Evolutionary conservation across 2,329 filamentous ascomycete genomes (phyloP).

Genomic region (Arthrobotrys megalospora): DNA sequence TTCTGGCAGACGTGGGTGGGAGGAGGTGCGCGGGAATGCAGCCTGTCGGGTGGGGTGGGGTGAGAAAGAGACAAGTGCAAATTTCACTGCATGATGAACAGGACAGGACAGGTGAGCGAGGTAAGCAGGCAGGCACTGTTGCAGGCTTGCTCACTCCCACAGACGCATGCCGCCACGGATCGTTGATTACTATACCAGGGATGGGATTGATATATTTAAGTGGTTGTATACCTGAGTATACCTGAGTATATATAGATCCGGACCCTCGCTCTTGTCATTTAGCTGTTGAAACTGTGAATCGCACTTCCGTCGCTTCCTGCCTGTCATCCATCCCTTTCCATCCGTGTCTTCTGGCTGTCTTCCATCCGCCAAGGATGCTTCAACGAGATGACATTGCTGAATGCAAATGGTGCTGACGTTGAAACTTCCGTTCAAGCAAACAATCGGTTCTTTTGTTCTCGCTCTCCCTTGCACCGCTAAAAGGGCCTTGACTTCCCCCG

Average conservation of each 20-base stretch:
- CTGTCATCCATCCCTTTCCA: not conserved
- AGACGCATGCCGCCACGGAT: not conserved
- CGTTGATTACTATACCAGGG: constrained; percentile 28
- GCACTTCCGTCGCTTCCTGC: not conserved
- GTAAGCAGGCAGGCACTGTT: constrained; percentile 16
- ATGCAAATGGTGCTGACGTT: constrained; percentile 16
- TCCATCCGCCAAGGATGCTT: not conserved
- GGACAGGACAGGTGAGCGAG: constrained; percentile 6
- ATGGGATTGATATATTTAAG: not conserved
- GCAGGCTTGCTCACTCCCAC: constrained; percentile 24
- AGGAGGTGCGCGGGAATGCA: not conserved
- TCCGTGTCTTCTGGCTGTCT: not conserved
- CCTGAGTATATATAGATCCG: not conserved
- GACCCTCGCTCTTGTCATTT: not conserved
- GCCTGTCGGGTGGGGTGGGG: not conserved
- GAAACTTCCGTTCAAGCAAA: not conserved
- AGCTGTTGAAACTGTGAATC: constrained; percentile 1
- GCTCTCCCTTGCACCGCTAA: not conserved
- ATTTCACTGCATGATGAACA: constrained; percentile 19
- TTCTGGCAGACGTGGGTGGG: not conserved
- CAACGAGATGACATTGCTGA: constrained; percentile 14
- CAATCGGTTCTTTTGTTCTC: not conserved
- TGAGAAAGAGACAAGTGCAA: constrained; percentile 4
- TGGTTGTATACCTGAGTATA: not conserved
- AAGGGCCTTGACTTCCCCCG: not conserved